Evolutionary conservation across 768 basidiomycete species (phyloP).

Genomic region (Nidularia pulvinata): DNA sequence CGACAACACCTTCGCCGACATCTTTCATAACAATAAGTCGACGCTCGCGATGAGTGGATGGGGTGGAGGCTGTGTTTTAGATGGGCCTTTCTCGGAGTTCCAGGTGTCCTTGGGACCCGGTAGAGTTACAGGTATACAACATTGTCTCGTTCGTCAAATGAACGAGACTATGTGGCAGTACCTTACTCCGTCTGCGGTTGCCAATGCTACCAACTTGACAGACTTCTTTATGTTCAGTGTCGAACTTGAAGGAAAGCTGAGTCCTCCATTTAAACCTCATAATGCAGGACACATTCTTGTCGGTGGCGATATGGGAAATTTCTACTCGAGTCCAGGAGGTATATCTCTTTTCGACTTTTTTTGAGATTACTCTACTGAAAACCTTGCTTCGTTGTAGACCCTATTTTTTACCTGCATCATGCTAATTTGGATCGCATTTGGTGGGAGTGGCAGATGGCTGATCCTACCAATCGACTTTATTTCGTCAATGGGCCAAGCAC

Average conservation of each 20-base stretch:
- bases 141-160: conserved; percentile 1
- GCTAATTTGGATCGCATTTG: conserved; percentile 16
- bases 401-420: conserved; percentile 16
- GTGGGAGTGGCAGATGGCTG: conserved; percentile 15
- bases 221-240: not conserved
- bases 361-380: not conserved
- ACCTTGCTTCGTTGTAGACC: too few species aligned
- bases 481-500: conserved; percentile 9
- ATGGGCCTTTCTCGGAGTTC: not conserved
- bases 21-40: not conserved
- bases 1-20: conserved; percentile 5
- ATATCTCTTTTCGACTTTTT: not conserved
- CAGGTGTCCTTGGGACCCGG: not conserved
- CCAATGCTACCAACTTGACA: not conserved
- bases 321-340: conserved; percentile 2
- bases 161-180: not conserved
- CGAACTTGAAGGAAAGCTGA: conserved; percentile 2
- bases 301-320: conserved; percentile 1
- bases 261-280: not conserved
- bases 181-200: not conserved
- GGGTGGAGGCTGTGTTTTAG: conserved; percentile 1
- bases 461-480: conserved; percentile 6
- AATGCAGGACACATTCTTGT: not conserved
- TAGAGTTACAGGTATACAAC: not conserved
- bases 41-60: not conserved